A percentile compares a stretch with the other conserved stretches of the same genome.
phyloP scores from a whole-genome alignment of 768 basidiomycete species.

The Mrakia frigida region DNA sequence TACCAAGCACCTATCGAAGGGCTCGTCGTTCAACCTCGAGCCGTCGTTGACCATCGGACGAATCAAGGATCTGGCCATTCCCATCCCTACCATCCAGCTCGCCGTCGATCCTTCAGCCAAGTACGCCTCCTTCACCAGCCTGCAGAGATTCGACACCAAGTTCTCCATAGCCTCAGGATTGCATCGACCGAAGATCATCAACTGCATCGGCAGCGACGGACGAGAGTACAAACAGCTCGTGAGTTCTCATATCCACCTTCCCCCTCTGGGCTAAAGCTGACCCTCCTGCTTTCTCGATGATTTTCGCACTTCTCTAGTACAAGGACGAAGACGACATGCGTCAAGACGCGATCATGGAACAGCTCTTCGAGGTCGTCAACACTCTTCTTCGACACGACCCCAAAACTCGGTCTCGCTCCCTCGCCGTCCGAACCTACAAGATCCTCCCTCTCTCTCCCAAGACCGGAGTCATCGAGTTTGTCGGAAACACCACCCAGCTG shows the following conservation, averaged over 20 bases:
- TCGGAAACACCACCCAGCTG: constrained; percentile 67
- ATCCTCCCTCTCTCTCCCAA: constrained; percentile 75
- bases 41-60: constrained; percentile 45
- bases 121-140: constrained; percentile 67
- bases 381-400: constrained; percentile 65
- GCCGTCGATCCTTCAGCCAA: constrained; percentile 63
- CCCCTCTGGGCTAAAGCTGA: background rate
- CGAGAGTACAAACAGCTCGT: constrained; percentile 72
- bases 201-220: constrained; percentile 65
- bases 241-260: constrained; percentile 39
- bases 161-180: constrained; percentile 71
- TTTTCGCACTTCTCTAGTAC: constrained; percentile 53
- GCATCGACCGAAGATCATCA: constrained; percentile 73
- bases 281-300: background rate
- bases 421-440: constrained; percentile 77
- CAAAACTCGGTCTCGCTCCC: constrained; percentile 65
- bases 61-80: constrained; percentile 61
- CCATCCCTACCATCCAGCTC: constrained; percentile 69
- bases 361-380: constrained; percentile 89
- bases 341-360: constrained; percentile 98
- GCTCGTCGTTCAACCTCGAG: background rate
- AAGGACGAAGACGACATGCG: constrained; percentile 84
- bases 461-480: constrained; percentile 87
- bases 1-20: constrained; percentile 1
- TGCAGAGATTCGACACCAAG: constrained; percentile 56